Percentiles rank a stretch among this genome's conserved stretches.
Conservation (phyloP, 2,329 filamentous ascomycete species). For the Boeremia lycopersici region DNA sequence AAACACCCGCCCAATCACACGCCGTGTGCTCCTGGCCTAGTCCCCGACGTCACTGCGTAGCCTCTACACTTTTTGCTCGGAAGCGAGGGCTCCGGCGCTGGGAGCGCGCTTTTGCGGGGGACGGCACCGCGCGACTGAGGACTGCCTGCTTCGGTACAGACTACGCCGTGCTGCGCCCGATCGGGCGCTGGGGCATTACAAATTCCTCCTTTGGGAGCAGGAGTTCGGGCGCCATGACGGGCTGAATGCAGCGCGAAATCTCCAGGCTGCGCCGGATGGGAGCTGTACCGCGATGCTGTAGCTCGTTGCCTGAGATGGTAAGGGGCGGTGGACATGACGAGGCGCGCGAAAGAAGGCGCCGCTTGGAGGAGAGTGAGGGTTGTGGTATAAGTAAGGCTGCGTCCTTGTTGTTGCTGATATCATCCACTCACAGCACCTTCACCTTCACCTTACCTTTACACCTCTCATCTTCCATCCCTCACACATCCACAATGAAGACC, state of each 20-base stretch:
- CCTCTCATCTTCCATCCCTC: constrained; percentile 6
- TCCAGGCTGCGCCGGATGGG: background rate
- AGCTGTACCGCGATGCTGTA: constrained; percentile 2
- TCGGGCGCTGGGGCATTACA: too few relatives aligned
- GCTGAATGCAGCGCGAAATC: constrained; percentile 1
- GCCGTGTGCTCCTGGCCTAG: background rate
- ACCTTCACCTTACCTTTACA: constrained; percentile 5
- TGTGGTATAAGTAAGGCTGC: constrained; percentile 10
- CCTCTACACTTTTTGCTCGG: background rate
- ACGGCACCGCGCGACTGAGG: background rate
- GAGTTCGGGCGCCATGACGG: background rate
- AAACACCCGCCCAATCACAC: constrained; percentile 5
- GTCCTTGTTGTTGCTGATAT: background rate
- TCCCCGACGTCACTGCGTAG: constrained; percentile 11
- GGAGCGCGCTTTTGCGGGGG: constrained; percentile 1
- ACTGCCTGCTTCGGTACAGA: too few relatives aligned
- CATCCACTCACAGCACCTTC: background rate
- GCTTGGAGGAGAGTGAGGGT: background rate
- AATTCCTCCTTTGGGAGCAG: background rate
- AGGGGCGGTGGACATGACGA: constrained; percentile 6
- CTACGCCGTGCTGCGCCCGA: too few relatives aligned
- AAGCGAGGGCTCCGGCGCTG: constrained; percentile 7
- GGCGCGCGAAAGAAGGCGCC: background rate
- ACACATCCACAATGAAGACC: constrained; percentile 13
- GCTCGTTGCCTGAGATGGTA: constrained; percentile 7